Base-by-base conservation (phyloP, 169 alveolate species). In the Eimeria praecox region DNA sequence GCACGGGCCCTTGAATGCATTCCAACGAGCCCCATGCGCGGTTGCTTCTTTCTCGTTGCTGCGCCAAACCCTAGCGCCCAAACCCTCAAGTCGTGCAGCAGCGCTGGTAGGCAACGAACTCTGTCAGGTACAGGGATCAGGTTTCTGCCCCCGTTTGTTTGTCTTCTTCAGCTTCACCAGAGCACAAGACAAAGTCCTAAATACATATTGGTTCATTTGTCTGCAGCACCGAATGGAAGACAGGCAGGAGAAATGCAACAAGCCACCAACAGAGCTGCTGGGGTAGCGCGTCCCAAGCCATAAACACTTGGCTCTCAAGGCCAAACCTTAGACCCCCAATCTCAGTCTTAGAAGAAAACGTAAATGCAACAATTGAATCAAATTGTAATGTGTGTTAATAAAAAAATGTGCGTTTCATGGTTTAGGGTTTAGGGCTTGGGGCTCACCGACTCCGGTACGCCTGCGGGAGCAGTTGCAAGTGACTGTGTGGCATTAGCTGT, bases 1-100 rank as follows among this genome's bases (percentile, higher is more conserved):
- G 59, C 87, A 22, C 59, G 20, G 35, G 62, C 62, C 54, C 59
- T 30, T 30, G 54, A 14, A 71, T 35, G 83, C 46, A 40, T 40
- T 77, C 87, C 59, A 77, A 46, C 27, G 40, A 77, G 87, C 87
- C 59, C 64, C 62, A 44, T 40, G 38, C 24, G 62, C 87, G 30
- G 87, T 44, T 22, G 40, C 49, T 30, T 42, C 12, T 71, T 71
- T 38, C 82, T 33, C 5, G 82, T 33, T 71, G 82, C 16, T 33
- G 16, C 12, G 82, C 44, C 27, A 16, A 38, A 71, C 49, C 82
- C 49, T 71, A 30, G 33, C 27, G 6, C 69, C 20, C 22, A 59
- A 59, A 59, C n/a, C 69, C 69, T 3, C 69, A 59, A 59, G 3
- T n/a, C 5, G 20, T 8, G 12, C 69, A 12, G 2, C 69, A 59